Evolutionary conservation across 176 grass and related monocot species (phyloP).

Genomic region (Melocanna baccifera): DNA sequence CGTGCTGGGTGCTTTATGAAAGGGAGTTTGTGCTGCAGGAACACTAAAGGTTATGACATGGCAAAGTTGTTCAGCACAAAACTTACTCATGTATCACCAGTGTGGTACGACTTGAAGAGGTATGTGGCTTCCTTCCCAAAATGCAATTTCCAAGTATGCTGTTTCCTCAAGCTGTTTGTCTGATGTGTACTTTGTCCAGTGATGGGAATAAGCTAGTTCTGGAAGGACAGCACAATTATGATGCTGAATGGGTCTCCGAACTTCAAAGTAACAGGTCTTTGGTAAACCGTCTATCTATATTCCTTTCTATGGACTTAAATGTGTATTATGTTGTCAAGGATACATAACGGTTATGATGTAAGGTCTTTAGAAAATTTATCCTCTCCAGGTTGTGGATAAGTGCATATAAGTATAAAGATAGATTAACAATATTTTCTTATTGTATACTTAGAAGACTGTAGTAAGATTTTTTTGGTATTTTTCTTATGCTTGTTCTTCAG

Average conservation of each 20-base stretch:
- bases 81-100: constrained; percentile 87
- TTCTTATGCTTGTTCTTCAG: constrained; percentile 44
- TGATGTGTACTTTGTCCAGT: constrained; percentile 41
- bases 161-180: constrained; percentile 31
- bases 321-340: neutral
- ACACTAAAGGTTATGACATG: constrained; percentile 97
- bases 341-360: neutral
- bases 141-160: constrained; percentile 23
- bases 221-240: constrained; percentile 81
- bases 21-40: constrained; percentile 46
- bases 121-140: constrained; percentile 19
- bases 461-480: neutral
- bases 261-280: constrained; percentile 60
- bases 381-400: neutral
- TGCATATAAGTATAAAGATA: constrained; percentile 1
- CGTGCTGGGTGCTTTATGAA: constrained; percentile 3
- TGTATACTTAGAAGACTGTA: neutral
- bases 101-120: constrained; percentile 99
- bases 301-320: constrained; percentile 1
- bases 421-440: neutral
- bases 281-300: constrained; percentile 46
- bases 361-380: constrained; percentile 4
- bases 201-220: constrained; percentile 70
- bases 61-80: constrained; percentile 73
- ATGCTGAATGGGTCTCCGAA: constrained; percentile 75